Base-by-base conservation (phyloP, 148 eudicot species). In the Amaranthus palmeri region DNA sequence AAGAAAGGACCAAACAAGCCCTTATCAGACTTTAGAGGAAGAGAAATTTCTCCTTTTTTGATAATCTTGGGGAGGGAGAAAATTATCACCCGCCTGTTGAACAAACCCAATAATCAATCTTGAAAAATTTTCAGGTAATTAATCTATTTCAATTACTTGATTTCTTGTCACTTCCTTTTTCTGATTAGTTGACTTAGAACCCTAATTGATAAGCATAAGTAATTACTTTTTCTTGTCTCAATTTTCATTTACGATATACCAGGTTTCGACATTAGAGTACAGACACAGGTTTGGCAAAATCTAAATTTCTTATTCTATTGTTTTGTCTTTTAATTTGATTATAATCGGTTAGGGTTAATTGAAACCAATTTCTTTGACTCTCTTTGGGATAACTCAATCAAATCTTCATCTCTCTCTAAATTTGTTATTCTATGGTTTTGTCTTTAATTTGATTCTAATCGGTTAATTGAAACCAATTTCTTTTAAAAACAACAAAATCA, bases 1-100 rank as follows among this genome's bases (percentile, higher is more conserved):
- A 78, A 64, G 64, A 74, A 82, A 84, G 84, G 82, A 81, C 88
- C 81, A 83, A 83, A 87, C 86, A 81, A 73, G 80, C 48, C 81
- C 88, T 85, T 83, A 78, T 85, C 88, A 78, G 65, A 65, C 49
- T 54, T 68, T 72, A 63, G 71, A 46, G 50, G 7, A 56, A 54
- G 9, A n/a, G n/a, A n/a, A n/a, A n/a, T n/a, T 47, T 50, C 68
- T 67, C 61, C 3, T 54, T 54, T 18, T 11, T 54, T 14, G 36
- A 10, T 43, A 15, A n/a, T 44, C 13, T n/a, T 44, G n/a, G 5
- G n/a, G 43, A 61, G 9, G 40, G 52, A 56, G 56, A 11, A 47
- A 46, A 65, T 60, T 43, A 55, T 49, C 45, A 15, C 66, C 62
- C 55, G 42, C 77, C 56, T 45, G 55, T 15, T 7, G 10, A 60